A percentile compares a stretch with the other conserved stretches of the same genome.
Conservation (phyloP, 148 eudicot species). For the Persicaria tinctoria region DNA sequence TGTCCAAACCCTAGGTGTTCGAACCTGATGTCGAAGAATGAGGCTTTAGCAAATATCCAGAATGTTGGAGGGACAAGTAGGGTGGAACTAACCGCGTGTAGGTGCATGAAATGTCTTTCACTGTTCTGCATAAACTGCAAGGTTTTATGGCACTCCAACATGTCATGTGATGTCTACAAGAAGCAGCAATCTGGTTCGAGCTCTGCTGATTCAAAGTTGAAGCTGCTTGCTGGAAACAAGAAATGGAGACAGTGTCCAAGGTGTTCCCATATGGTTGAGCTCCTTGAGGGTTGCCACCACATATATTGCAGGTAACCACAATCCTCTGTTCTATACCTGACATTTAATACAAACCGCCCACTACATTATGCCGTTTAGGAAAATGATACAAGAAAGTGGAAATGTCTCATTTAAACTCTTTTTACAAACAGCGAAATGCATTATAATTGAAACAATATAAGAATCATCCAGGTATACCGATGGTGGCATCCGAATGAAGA, state of each 20-base stretch:
- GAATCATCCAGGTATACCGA: too few species aligned
- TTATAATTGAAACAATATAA: too few species aligned
- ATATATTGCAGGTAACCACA: background rate
- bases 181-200: background rate
- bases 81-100: background rate
- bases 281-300: background rate
- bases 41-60: background rate
- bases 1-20: constrained; percentile 5
- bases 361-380: too few species aligned
- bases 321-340: background rate
- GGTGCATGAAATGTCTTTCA: background rate
- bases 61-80: background rate
- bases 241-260: background rate
- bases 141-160: background rate
- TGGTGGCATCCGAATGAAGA: too few species aligned
- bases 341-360: too few species aligned
- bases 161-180: background rate
- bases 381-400: too few species aligned
- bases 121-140: background rate
- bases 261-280: constrained; percentile 9
- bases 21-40: background rate
- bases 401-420: too few species aligned
- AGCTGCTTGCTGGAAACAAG: background rate
- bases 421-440: too few species aligned
- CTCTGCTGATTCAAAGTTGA: background rate